Conservation (phyloP, 441 rosid genomes). For the Dalechampia spathulata region DNA sequence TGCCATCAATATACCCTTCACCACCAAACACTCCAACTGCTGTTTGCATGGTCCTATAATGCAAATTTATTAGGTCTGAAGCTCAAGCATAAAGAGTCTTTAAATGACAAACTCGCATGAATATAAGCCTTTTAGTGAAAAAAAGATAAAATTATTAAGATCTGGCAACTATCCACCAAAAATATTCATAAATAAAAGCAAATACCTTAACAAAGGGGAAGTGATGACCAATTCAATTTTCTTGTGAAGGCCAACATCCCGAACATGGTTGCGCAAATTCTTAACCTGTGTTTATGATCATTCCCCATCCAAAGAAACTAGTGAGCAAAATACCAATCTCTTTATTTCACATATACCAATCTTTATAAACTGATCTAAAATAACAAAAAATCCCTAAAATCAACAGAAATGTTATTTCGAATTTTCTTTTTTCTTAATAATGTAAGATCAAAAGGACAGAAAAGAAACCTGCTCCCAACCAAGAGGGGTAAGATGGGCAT, state of each 20-base stretch:
- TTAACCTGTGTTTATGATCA: conserved; percentile 27
- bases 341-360: no score
- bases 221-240: conserved; percentile 34
- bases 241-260: conserved; percentile 25
- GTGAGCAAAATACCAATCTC: no score
- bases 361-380: no score
- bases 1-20: conserved; percentile 37
- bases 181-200: not conserved
- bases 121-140: no score
- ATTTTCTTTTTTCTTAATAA: no score
- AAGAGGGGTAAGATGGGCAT: conserved; percentile 46
- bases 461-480: conserved; percentile 46
- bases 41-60: conserved; percentile 78
- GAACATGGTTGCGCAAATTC: conserved; percentile 42
- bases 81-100: no score
- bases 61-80: no score
- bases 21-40: conserved; percentile 88
- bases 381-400: no score
- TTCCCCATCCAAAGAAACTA: not conserved
- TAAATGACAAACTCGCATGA: no score
- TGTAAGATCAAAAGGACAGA: not conserved
- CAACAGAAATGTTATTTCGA: no score
- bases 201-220: conserved; percentile 44
- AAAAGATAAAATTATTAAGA: no score
- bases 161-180: no score